Conservation (phyloP, 106 monocot species). For the Gastrodia elata region DNA sequence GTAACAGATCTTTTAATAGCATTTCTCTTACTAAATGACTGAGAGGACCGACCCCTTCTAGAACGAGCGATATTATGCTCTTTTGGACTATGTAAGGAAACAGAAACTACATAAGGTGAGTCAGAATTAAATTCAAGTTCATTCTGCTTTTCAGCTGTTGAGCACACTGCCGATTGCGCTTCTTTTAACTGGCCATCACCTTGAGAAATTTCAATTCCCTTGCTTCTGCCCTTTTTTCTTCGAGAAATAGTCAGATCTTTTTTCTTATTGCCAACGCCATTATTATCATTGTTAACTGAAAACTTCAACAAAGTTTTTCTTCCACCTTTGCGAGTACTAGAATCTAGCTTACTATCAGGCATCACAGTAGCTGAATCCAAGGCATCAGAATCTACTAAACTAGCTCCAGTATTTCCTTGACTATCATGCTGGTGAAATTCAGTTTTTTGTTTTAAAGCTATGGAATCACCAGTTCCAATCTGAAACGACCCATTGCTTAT, state of each 20-base stretch:
- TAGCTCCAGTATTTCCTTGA: slow-evolving; percentile 1
- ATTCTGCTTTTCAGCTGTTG: slow-evolving; percentile 11
- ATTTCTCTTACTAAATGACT: slow-evolving; percentile 7
- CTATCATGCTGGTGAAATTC: slow-evolving; percentile 6
- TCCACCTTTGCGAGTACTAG: slow-evolving; percentile 4
- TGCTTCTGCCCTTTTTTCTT: background rate
- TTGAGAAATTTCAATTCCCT: background rate
- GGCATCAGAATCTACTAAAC: background rate
- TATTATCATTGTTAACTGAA: background rate
- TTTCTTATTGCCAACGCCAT: slow-evolving; percentile 13
- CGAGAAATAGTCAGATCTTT: slow-evolving; percentile 4
- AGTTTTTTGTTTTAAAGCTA: slow-evolving; percentile 16
- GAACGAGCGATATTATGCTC: slow-evolving; percentile 3
- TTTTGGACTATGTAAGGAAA: background rate
- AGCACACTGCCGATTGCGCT: background rate
- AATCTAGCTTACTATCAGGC: background rate
- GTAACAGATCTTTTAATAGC: no score
- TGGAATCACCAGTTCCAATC: slow-evolving; percentile 17
- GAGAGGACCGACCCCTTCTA: slow-evolving; percentile 24
- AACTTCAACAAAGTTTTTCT: slow-evolving; percentile 1
- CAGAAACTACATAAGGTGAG: background rate
- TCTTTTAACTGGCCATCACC: slow-evolving; percentile 15
- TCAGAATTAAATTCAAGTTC: background rate
- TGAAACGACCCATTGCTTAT: slow-evolving; percentile 38
- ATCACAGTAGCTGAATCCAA: slow-evolving; percentile 8